Percentiles rank a stretch among this genome's conserved stretches.
Conservation (phyloP, 345 rosid species). For the Schrenkiella parvula region DNA sequence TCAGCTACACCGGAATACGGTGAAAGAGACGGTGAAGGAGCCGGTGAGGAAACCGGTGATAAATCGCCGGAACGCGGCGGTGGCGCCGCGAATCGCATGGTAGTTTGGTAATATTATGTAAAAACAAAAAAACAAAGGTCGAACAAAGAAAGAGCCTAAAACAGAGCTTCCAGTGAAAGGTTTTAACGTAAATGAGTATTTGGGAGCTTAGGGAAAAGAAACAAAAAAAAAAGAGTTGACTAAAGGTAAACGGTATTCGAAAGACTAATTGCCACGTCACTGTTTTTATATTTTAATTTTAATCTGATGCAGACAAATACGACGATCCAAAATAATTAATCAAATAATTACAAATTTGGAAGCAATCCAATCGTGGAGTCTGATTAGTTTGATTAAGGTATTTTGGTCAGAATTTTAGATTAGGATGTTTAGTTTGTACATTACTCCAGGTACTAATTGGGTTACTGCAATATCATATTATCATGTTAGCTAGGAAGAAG, state of each 20-base stretch:
- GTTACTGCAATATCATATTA: background rate
- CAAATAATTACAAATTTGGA: background rate
- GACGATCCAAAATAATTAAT: background rate
- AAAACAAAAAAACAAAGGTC: background rate
- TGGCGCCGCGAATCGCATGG: constrained; percentile 31
- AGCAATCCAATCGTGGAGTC: background rate
- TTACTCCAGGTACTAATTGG: background rate
- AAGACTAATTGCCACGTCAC: constrained; percentile 27
- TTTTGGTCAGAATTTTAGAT: background rate
- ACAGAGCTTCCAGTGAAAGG: constrained; percentile 25
- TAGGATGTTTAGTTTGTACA: background rate
- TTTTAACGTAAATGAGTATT: constrained; percentile 24
- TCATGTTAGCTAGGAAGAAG: background rate
- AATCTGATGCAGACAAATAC: background rate
- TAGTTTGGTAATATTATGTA: background rate
- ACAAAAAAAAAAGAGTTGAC: constrained; percentile 15
- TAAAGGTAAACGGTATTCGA: constrained; percentile 27
- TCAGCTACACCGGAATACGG: background rate
- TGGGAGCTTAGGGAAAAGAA: background rate
- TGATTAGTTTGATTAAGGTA: no score
- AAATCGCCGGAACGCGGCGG: constrained; percentile 12
- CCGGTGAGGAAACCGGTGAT: constrained; percentile 26
- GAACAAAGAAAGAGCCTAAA: background rate
- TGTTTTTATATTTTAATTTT: background rate
- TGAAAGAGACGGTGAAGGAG: constrained; percentile 27